Evolutionary conservation across 306 rosid genomes (phyloP), one percentile per base, ranked within the genome.

Genomic region (Castanea crenata): DNA sequence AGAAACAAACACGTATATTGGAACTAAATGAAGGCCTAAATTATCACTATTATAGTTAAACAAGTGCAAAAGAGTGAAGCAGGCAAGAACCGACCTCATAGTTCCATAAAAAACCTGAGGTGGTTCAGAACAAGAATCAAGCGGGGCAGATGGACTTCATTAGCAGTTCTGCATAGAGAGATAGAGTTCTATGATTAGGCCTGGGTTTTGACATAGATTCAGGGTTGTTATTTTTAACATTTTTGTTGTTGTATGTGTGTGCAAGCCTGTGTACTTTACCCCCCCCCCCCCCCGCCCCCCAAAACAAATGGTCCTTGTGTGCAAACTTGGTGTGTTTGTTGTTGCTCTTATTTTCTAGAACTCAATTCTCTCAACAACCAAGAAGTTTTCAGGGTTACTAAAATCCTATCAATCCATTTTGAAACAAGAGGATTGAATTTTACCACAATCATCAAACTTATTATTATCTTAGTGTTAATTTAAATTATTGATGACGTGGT

Each of bases 41-140:
- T 23, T 1, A 15, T 63, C 44, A 4, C 38, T 14, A 29, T 32
- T 18, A 34, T 16, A 19, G 49, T 32, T 16, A 32, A 65, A 32
- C 21, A 34, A 13, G 49, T 3, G 49, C 46, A 18, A 65, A 0
- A 65, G 4, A 13, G 34, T 55, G 61, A 15, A 65, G 62, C 44
- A 31, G 21, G 11, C 4, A 9, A 57, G 51, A 56, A 75, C 68
- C 51, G 80, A 92, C 98, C 97, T 91, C 74, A 93, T 87, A 19
- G 86, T 85, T 52, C 97, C 97, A 83, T 93, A 89, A 55, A 93
- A 90, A 59, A 93, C 7, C 18, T 87, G 75, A 80, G 98, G 97
- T 11, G 91, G 92, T n/a, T 88, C 85, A 51, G 98, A 89, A 78
- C 79, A 80, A 29, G 97, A 90, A 76, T 83, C 86, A 71, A 89